These are phyloP conservation scores for Salvia splendens DNA, from an alignment of 257 asterid genomes.

Conservation along the genomic window DNA sequence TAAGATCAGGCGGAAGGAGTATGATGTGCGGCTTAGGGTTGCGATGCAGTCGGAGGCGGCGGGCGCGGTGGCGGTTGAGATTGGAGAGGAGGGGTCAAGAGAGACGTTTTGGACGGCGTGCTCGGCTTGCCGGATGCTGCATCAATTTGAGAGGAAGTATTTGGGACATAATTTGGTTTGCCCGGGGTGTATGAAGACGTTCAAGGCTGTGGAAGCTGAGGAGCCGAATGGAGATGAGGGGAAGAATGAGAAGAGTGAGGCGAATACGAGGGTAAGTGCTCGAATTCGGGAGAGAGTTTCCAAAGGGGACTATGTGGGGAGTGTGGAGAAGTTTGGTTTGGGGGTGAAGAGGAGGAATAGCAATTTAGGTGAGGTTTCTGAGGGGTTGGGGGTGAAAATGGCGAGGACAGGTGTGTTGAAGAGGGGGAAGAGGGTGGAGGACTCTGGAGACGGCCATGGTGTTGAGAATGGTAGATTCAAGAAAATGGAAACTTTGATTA, in stretches of 20 bases:
- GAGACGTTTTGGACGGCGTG: slow-evolving; percentile 67
- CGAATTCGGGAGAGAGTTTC: slow-evolving; percentile 55
- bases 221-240: slow-evolving; percentile 27
- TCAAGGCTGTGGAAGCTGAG: slow-evolving; percentile 65
- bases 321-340: slow-evolving; percentile 43
- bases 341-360: slow-evolving; percentile 40
- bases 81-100: slow-evolving; percentile 28
- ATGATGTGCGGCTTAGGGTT: slow-evolving; percentile 65
- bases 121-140: slow-evolving; percentile 58
- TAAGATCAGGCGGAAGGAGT: slow-evolving; percentile 69
- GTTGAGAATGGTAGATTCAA: slow-evolving; percentile 23
- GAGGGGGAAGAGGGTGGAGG: slow-evolving; percentile 27
- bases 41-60: slow-evolving; percentile 63
- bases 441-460: slow-evolving; percentile 17
- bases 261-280: slow-evolving; percentile 54
- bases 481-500: background rate
- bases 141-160: slow-evolving; percentile 73
- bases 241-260: slow-evolving; percentile 24
- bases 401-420: slow-evolving; percentile 30
- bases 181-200: slow-evolving; percentile 66
- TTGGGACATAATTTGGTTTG: slow-evolving; percentile 76
- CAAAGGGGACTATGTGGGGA: slow-evolving; percentile 42
- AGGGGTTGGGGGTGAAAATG: slow-evolving; percentile 34
- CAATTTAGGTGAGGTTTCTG: slow-evolving; percentile 40
- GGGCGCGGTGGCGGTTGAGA: slow-evolving; percentile 40